phyloP scores from a whole-genome alignment of 2,329 filamentous ascomycete genomes.

The Biscogniauxia marginata region DNA sequence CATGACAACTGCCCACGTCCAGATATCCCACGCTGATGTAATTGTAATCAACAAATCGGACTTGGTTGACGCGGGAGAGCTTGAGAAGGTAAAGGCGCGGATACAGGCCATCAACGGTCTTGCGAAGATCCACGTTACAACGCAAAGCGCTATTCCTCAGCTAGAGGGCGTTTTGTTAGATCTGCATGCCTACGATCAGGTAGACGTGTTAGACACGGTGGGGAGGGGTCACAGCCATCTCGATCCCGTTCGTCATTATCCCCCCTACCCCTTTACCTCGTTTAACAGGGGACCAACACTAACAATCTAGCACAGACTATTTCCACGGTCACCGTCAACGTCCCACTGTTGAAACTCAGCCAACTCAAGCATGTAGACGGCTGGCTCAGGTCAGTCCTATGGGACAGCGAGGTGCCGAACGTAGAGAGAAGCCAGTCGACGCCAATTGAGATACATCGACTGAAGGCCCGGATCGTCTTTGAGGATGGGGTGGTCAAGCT shows the following conservation, averaged over 20 bases:
- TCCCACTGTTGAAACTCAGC: slow-evolving; percentile 56
- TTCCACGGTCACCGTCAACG: slow-evolving; percentile 72
- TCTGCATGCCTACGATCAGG: slow-evolving; percentile 86
- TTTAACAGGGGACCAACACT: slow-evolving; percentile 5
- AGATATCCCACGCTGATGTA: slow-evolving; percentile 96
- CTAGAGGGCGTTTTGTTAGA: slow-evolving; percentile 87
- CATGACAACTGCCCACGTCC: slow-evolving; percentile 89
- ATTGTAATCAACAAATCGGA: slow-evolving; percentile 94
- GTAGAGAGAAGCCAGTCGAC: slow-evolving; percentile 33
- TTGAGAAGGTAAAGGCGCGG: slow-evolving; percentile 67
- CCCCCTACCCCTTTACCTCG: neutral
- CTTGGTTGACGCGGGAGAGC: slow-evolving; percentile 68
- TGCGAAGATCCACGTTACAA: slow-evolving; percentile 79
- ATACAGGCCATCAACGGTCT: slow-evolving; percentile 86
- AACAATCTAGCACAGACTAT: slow-evolving; percentile 61
- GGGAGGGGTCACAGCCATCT: slow-evolving; percentile 85
- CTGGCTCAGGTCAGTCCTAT: slow-evolving; percentile 82
- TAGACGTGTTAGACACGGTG: slow-evolving; percentile 69
- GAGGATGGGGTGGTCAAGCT: slow-evolving; percentile 67
- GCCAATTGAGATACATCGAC: slow-evolving; percentile 77
- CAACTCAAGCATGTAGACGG: slow-evolving; percentile 67
- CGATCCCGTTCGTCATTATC: slow-evolving; percentile 65
- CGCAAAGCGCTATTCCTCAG: slow-evolving; percentile 74
- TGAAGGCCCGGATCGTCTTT: slow-evolving; percentile 77
- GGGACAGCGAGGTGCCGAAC: slow-evolving; percentile 68